Base-by-base conservation (phyloP, 2,329 filamentous ascomycete genomes). In the Magnaporthiopsis rhizophila region DNA sequence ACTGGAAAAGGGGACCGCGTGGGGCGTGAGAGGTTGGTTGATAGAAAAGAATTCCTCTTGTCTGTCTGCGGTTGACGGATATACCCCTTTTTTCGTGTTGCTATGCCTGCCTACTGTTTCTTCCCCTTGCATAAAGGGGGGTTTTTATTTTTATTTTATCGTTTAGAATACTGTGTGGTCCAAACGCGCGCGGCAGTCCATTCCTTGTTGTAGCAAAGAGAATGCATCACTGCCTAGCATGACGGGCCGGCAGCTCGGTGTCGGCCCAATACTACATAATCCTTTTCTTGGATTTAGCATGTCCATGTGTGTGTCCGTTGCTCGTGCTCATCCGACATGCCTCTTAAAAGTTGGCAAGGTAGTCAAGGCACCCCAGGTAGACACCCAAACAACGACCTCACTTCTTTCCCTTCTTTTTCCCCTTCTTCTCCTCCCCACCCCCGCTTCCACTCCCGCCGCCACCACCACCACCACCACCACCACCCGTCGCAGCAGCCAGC, bases 391-490 rank as follows among this genome's bases (percentile, higher is more conserved):
- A n/a, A n/a, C n/a, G 28, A 30, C 28, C 3, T 57, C 50, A 34
- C 57, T 57, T 66, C 50, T 36, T 61, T 62, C 58, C 59, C 62
- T 36, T 65, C 66, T 68, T 70, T 65, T 74, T 74, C n/a, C 68
- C 71, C 68, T 74, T 74, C 61, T 69, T 71, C 64, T 67, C 69
- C 69, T 69, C 66, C 18, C 67, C 67, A 3, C 68, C 70, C 26
- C 70, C 72, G 2, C 69, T 72, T 5, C 69, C 70, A 6, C 68
- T 71, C 0, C 68, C 69, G 15, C 70, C 73, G 2, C 72, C 75
- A 30, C 28, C 28, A n/a, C 28, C 5, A 1, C 69, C 73, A 3
- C 73, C 75, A 11, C 58, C 69, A 15, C 64, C 70, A n/a, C 65
- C 64, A 68, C 3, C 62, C 69, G 18, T 69, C 2, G 68, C 67